Conservation (phyloP, 169 alveolate genomes). For the Plasmodium knowlesi region DNA sequence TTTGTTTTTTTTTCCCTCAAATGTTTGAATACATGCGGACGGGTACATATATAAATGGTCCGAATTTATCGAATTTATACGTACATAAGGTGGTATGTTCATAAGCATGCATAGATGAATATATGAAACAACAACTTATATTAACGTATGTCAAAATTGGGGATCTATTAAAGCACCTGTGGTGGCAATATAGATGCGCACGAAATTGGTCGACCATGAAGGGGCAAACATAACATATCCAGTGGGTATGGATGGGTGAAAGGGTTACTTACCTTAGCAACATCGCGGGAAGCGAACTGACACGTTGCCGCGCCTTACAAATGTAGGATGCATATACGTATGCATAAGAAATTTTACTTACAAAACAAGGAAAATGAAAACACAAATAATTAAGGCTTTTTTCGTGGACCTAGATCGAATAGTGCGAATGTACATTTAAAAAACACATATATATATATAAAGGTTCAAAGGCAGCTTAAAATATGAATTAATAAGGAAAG, state of each 20-base stretch:
- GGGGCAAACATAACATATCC: conserved; percentile 9
- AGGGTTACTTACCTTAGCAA: not conserved
- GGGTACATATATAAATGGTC: not conserved
- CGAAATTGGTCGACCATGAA: not conserved
- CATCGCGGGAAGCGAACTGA: not conserved
- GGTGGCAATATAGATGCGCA: not conserved
- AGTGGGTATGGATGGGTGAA: not conserved
- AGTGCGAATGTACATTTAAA: not conserved
- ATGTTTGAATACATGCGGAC: not conserved
- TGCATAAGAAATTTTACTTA: not conserved
- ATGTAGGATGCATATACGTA: not conserved
- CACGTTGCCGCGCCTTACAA: not conserved
- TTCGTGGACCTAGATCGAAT: not conserved
- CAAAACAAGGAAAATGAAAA: conserved; percentile 4
- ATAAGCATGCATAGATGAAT: not conserved
- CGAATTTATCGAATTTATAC: not conserved
- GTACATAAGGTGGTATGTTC: not conserved
- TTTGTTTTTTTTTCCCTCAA: not conserved
- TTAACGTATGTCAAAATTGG: not conserved
- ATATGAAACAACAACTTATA: not conserved
- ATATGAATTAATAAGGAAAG: not conserved
- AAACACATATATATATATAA: not conserved
- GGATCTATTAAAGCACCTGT: conserved; percentile 1
- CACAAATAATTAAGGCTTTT: not conserved
- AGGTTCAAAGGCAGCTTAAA: not conserved